Percentiles rank a stretch among this genome's conserved stretches.
Evolutionary conservation across 345 rosid genomes (phyloP).

Genomic region (Brassica cretica): DNA sequence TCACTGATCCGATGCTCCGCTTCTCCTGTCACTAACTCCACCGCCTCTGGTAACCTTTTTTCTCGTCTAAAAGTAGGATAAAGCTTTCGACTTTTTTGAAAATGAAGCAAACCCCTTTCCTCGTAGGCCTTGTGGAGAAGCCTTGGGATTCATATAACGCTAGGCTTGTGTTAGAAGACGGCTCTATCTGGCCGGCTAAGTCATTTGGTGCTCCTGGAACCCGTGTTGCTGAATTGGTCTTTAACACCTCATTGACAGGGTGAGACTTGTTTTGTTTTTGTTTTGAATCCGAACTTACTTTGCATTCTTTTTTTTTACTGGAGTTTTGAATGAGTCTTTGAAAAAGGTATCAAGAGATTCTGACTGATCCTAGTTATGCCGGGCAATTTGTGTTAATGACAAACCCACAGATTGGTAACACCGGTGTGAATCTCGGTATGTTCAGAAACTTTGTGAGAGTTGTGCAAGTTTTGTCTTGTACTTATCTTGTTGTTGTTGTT

Average conservation of each 20-base stretch:
- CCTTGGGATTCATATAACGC: conserved; percentile 87
- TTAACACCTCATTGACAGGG: conserved; percentile 97
- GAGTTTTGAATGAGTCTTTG: conserved; percentile 3
- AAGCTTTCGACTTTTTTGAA: not conserved
- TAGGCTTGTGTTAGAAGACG: conserved; percentile 90
- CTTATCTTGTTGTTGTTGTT: not conserved
- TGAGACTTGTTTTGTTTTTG: conserved; percentile 18
- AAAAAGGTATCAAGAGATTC: conserved; percentile 93
- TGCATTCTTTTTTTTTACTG: not conserved
- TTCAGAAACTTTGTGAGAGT: not conserved
- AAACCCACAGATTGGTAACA: conserved; percentile 93
- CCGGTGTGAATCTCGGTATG: conserved; percentile 90
- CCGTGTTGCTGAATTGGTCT: conserved; percentile 92
- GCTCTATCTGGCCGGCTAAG: conserved; percentile 93
- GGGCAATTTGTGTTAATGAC: conserved; percentile 99
- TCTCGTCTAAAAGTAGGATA: conserved; percentile 2
- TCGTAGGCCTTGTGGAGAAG: conserved; percentile 53
- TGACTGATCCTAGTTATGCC: conserved; percentile 95
- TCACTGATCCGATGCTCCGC: conserved; percentile 58
- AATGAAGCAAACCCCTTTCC: not conserved
- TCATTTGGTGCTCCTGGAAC: conserved; percentile 95
- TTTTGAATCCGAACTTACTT: not conserved
- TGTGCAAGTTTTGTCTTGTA: no score
- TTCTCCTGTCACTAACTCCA: conserved; percentile 39
- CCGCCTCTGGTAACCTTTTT: not conserved